Percentiles rank a stretch among this genome's conserved stretches.
phyloP scores from a whole-genome alignment of 2,329 filamentous ascomycete genomes.

The Alternaria viburni region DNA sequence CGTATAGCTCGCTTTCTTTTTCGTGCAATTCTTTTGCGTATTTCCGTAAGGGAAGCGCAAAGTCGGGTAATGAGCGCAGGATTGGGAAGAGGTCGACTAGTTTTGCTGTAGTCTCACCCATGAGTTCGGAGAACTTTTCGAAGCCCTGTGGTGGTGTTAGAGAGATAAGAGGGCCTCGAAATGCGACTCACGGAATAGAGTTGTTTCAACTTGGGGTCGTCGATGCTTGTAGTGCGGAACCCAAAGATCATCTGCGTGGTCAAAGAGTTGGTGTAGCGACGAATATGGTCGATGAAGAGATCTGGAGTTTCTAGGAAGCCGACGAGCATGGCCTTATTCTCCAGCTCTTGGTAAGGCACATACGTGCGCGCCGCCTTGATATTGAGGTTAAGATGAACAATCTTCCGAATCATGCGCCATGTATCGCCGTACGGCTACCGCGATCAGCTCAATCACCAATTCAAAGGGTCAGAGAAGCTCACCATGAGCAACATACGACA shows the following conservation, averaged over 20 bases:
- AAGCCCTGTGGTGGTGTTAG: constrained; percentile 49
- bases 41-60: constrained; percentile 40
- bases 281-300: constrained; percentile 53
- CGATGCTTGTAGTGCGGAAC: constrained; percentile 35
- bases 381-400: constrained; percentile 28
- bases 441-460: background rate
- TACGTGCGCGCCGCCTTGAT: constrained; percentile 26
- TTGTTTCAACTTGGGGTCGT: constrained; percentile 24
- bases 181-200: constrained; percentile 14
- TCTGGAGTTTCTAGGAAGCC: constrained; percentile 56
- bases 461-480: fast-evolving
- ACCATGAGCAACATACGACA: constrained; percentile 22
- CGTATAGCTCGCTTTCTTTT: constrained; percentile 48
- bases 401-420: constrained; percentile 27
- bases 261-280: constrained; percentile 57
- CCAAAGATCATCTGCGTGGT: constrained; percentile 60
- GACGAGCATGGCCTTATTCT: constrained; percentile 61
- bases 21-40: constrained; percentile 53
- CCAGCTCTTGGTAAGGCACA: constrained; percentile 62
- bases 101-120: constrained; percentile 51
- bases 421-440: constrained; percentile 18
- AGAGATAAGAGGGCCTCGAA: background rate
- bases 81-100: constrained; percentile 57
- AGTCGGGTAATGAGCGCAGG: constrained; percentile 48
- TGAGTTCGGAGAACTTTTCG: constrained; percentile 52